Evolutionary conservation across 2,329 filamentous ascomycete genomes (phyloP), one percentile per base, ranked within the genome.

Genomic region (Aplosporella prunicola): DNA sequence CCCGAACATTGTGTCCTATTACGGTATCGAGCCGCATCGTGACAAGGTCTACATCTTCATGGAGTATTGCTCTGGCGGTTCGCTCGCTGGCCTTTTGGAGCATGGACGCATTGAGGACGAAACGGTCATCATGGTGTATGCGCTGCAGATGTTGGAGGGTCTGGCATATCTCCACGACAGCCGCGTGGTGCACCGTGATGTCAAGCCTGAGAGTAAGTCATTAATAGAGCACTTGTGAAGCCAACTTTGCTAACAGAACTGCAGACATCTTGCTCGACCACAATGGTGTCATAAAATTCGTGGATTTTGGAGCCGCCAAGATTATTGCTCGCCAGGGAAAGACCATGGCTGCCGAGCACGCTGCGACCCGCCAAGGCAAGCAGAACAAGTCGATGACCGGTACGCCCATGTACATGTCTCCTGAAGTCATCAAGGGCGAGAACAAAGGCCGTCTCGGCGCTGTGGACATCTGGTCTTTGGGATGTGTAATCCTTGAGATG

Each of bases 21-120:
- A 91, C 55, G 91, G 91, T 41, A 96, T 98, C 52, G 91, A 98
- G 60, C 91, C 95, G 3, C 91, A 98, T 62, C 78, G 91, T 45
- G 91, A 98, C 68, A 91, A 94, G 56, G 91, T 98, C n/a, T 98
- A 96, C 62, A 95, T 98, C 48, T 98, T 98, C 58, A 98, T 98
- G 91, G 91, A 98, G 61, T 96, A 93, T 62, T 98, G 91, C 60
- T 93, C 87, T 4, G 89, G 91, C 35, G 91, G 91, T 14, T 96
- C 89, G 11, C 70, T 98, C 32, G 88, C 91, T 27, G 82, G 76
- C 34, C 67, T 98, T 35, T 69, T 98, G 27, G 91, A 98, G 58
- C 89, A 98, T 54, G 91, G 91, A 9, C 82, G 91, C 26, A 95
- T 98, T 45, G 91, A 95, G 64, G 93, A 96, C 55, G 91, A 98